Conservation (phyloP, 1,139 yeast genomes). For the Geotrichum klebahnii region DNA sequence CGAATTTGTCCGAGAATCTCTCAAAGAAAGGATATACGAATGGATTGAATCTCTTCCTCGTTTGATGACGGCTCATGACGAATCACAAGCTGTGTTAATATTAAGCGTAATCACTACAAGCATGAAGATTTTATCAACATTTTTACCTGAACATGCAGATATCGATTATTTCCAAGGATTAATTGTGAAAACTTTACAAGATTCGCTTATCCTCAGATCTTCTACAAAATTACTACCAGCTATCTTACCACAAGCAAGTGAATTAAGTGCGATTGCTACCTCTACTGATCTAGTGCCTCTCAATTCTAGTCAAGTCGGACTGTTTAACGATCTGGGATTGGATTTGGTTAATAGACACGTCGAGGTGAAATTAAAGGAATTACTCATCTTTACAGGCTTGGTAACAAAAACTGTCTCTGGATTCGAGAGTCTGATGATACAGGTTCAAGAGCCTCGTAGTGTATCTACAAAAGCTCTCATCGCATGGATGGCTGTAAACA, state of each 20-base stretch:
- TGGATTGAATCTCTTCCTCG: constrained; percentile 37
- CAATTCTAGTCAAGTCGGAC: background rate
- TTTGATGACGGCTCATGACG: constrained; percentile 33
- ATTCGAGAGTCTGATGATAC: constrained; percentile 11
- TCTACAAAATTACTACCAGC: constrained; percentile 11
- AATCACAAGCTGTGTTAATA: constrained; percentile 25
- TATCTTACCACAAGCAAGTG: constrained; percentile 12
- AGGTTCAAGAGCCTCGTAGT: constrained; percentile 6
- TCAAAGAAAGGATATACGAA: constrained; percentile 30
- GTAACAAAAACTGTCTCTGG: background rate
- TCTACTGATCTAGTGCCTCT: background rate
- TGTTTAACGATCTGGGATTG: constrained; percentile 12
- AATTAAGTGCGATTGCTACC: constrained; percentile 9
- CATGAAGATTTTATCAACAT: constrained; percentile 23
- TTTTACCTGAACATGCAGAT: constrained; percentile 3
- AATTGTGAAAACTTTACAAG: constrained; percentile 5
- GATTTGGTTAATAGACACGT: constrained; percentile 4
- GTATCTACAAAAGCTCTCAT: constrained; percentile 16
- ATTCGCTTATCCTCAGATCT: background rate
- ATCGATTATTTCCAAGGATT: constrained; percentile 10
- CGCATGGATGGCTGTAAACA: constrained; percentile 31
- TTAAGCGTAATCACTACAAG: constrained; percentile 25
- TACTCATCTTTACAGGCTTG: constrained; percentile 5
- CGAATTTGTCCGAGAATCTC: background rate
- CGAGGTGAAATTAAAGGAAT: constrained; percentile 7